Evolutionary conservation across 805 yeast genomes (phyloP), one percentile per base, ranked within the genome.

Genomic region (Candida verbasci): DNA sequence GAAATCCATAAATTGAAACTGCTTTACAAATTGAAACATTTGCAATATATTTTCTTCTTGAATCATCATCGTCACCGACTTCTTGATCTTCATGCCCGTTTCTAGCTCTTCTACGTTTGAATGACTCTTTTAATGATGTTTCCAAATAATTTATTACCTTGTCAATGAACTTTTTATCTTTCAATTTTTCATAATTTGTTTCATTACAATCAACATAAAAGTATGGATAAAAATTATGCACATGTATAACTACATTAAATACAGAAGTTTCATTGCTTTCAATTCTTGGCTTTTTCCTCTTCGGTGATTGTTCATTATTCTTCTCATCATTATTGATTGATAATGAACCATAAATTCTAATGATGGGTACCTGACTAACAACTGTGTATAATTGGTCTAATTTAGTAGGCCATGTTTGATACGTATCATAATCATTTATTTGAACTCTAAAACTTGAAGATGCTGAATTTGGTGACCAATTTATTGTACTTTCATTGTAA

Each of bases 191-290:
- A 24, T 31, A 40, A 30, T 59, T 42, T 9, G 41, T 51, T 1
- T 79, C 82, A 29, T 63, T 65, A 49, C 81, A 81, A 24, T 75
- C 77, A 2, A 89, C 65, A 51, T 72, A 88, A 2, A 91, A 46
- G 51, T 91, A 93, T 0, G 97, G 98, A 45, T 71, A 86, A 14
- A 76, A 75, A 26, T 91, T 89, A 60, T 89, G 97, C 8, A 93
- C 62, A 55, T 93, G 96, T 1, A 83, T 73, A 10, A 67, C 37
- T 1, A 57, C 45, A 40, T 60, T 58, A 44, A 50, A 60, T 23
- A 50, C 56, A 10, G 28, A 34, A 23, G 37, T 40, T 6, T 18
- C 30, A 16, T 26, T 29, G 5, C 17, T 21, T 6, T 14, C 30
- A 30, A 42, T 24, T 24, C 21, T 30, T 12, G 33, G 37, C 17